These are phyloP conservation scores for Triticum dicoccoides DNA, from an alignment of 176 grass and related monocot genomes.

Conservation along the genomic window DNA sequence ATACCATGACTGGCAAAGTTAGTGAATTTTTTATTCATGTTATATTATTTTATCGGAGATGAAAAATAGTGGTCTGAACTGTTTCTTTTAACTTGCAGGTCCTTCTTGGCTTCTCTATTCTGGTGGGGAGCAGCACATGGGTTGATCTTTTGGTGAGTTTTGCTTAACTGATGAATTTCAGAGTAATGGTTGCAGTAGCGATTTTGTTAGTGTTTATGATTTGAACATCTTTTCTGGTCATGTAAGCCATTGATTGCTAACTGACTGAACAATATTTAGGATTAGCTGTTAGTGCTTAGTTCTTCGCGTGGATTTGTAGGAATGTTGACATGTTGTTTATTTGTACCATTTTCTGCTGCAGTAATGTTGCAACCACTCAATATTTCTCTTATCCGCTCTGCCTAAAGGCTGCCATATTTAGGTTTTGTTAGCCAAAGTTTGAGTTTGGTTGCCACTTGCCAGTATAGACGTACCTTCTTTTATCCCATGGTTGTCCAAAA, in stretches of 20 bases:
- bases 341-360: neutral
- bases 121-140: constrained; percentile 98
- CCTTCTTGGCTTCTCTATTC: constrained; percentile 94
- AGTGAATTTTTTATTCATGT: neutral
- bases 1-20: neutral
- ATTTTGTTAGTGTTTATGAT: neutral
- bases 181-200: neutral
- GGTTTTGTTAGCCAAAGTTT: neutral
- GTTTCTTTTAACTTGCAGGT: constrained; percentile 52
- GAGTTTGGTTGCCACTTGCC: neutral
- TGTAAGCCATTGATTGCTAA: neutral
- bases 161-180: constrained; percentile 16
- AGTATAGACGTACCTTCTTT: neutral
- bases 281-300: neutral
- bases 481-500: neutral
- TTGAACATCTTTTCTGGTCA: neutral
- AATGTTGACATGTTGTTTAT: neutral
- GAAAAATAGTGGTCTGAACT: neutral
- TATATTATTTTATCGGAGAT: neutral
- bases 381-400: neutral
- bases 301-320: neutral
- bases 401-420: neutral
- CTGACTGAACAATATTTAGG: neutral
- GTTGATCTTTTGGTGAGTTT: constrained; percentile 90
- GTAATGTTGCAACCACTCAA: neutral